Conservation (phyloP, 2,329 filamentous ascomycete genomes). For the Claviceps fusiformis region DNA sequence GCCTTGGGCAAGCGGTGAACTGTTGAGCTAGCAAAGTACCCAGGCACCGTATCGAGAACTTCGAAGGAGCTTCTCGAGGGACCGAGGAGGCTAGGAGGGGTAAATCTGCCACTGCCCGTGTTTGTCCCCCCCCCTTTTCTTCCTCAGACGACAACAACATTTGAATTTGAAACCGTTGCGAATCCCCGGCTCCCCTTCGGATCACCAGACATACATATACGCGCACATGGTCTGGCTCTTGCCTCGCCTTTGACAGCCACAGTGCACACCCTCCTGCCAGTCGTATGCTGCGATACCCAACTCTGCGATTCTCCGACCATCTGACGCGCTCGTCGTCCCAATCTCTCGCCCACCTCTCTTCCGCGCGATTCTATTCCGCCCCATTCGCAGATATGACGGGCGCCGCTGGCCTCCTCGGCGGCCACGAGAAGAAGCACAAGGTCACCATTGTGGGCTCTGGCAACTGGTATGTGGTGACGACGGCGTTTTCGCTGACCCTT, state of each 20-base stretch:
- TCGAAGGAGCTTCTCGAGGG: not conserved
- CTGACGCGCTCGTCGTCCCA: not conserved
- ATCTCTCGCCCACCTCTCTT: not conserved
- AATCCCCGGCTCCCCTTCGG: not conserved
- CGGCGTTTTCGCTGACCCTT: no score
- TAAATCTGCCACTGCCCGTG: not conserved
- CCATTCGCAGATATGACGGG: constrained; percentile 18
- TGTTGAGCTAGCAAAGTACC: not conserved
- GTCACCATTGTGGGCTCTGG: constrained; percentile 90
- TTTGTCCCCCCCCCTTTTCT: no score
- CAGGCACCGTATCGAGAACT: no score
- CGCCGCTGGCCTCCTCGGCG: constrained; percentile 22
- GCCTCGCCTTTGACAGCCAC: not conserved
- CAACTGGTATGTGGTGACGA: constrained; percentile 57
- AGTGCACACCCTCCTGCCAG: not conserved
- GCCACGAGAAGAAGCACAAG: constrained; percentile 65
- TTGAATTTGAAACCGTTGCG: not conserved
- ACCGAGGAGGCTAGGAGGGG: not conserved
- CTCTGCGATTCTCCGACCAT: not conserved
- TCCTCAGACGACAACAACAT: not conserved
- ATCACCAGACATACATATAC: not conserved
- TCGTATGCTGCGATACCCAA: constrained; percentile 4
- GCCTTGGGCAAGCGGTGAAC: constrained; percentile 11
- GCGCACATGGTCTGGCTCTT: not conserved
- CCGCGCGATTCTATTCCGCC: constrained; percentile 2